Evolutionary conservation across 345 rosid species (phyloP), one percentile per base, ranked within the genome.

Genomic region (Anastatica hierochuntica): DNA sequence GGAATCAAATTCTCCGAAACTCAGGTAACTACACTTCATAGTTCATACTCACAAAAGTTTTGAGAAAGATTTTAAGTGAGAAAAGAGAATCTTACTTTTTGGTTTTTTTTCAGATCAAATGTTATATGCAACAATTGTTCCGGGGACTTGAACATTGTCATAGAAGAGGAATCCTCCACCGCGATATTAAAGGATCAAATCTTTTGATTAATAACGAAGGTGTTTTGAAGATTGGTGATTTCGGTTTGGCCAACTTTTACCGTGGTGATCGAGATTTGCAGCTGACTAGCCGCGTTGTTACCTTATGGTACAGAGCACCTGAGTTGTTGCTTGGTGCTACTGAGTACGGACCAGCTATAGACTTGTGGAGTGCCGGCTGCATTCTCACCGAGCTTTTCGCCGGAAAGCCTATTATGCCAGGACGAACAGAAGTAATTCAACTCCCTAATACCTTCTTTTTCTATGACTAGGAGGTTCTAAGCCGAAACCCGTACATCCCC

Each of bases 311-410:
- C 44, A 77, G 36, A 31, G 36, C 36, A 33, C 97, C 95, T 10
- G 97, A 89, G 73, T 66, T 89, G 0, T 73, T 85, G 0, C 50
- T 85, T 10, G 94, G 94, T 14, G 77, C 94, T 9, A 78, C 84
- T 9, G 95, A 79, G 48, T 85, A 90, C 59, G 97, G 95, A 56
- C 84, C 76, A 15, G 90, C 90, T 1, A 71, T 90, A 24, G 97
- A 90, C 70, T 73, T 90, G 3, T 90, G 90, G 95, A 90, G 94
- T 39, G 94, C 84, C 0, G 97, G 97, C 4, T 90, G 97, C 59
- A 62, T 89, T 8, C 67, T 85, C 21, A 84, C 81, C 16, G 97
- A 89, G 67, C 88, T 85, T 79, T 79, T 85, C 42, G 40, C 72
- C 6, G 86, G 94, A 53, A 77, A 83, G 60, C 90, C 97, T 12